Conservation (phyloP, 768 basidiomycete species). For the Boletus reticulatus region DNA sequence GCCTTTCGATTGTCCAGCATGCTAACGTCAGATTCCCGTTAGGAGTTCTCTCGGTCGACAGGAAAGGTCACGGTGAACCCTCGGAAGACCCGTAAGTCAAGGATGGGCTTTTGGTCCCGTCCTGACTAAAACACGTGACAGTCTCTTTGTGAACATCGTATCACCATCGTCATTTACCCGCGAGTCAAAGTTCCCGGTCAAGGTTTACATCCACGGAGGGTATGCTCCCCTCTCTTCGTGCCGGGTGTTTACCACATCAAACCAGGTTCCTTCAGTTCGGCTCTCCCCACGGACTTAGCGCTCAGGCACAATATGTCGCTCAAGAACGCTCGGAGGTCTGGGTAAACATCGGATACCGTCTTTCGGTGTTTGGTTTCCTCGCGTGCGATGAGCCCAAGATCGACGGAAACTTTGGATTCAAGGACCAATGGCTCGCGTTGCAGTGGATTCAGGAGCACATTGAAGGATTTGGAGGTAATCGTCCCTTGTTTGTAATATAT, state of each 20-base stretch:
- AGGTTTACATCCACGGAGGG: constrained; percentile 79
- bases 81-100: constrained; percentile 53
- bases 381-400: constrained; percentile 61
- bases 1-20: too few relatives aligned
- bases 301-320: constrained; percentile 67
- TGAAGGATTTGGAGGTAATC: constrained; percentile 61
- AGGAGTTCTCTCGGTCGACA: constrained; percentile 32
- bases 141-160: constrained; percentile 66
- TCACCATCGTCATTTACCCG: constrained; percentile 47
- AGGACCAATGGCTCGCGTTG: constrained; percentile 80
- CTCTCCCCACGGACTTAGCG: constrained; percentile 59
- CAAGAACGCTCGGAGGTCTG: constrained; percentile 65
- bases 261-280: constrained; percentile 75
- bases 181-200: constrained; percentile 54
- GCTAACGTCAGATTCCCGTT: background rate
- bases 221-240: constrained; percentile 24
- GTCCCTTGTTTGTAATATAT: background rate
- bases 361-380: constrained; percentile 76
- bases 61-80: too few relatives aligned
- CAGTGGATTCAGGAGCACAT: constrained; percentile 73
- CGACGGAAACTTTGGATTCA: constrained; percentile 79
- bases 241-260: background rate
- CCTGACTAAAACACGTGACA: constrained; percentile 17
- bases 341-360: constrained; percentile 75
- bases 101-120: background rate